Percentiles rank a stretch among this genome's conserved stretches.
Evolutionary conservation across 495 filamentous ascomycete genomes (phyloP).

Genomic region (Copromyces sp.): DNA sequence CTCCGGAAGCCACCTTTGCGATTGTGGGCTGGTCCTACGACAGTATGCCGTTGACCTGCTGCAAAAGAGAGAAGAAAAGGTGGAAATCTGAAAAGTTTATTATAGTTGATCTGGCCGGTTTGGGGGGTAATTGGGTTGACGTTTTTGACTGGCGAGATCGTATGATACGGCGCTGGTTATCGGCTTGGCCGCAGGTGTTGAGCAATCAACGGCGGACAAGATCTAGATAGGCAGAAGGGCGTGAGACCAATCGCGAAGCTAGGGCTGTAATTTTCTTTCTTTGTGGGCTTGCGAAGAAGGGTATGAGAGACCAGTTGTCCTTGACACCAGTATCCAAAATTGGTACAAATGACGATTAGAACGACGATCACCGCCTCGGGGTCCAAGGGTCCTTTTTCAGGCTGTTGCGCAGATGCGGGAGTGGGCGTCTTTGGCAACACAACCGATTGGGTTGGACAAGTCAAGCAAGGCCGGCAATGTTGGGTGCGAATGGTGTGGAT

Average conservation of each 20-base stretch:
- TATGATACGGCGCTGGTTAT: not conserved
- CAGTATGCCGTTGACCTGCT: constrained; percentile 27
- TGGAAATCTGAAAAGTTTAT: not conserved
- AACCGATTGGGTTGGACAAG: not conserved
- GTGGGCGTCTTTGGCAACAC: not conserved
- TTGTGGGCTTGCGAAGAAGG: constrained; percentile 6
- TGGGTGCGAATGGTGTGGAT: not conserved
- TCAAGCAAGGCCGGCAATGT: not conserved
- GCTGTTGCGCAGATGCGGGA: not conserved
- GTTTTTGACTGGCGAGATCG: not conserved
- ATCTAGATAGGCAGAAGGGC: not conserved
- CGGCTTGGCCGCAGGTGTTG: not conserved
- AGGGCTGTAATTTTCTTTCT: constrained; percentile 6
- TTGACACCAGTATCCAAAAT: constrained; percentile 10
- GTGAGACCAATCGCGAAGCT: constrained; percentile 14
- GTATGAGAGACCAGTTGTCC: constrained; percentile 12
- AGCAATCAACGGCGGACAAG: not conserved
- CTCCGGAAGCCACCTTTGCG: constrained; percentile 48
- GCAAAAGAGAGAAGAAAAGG: constrained; percentile 5
- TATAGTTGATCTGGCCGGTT: not conserved
- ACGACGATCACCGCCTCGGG: constrained; percentile 15
- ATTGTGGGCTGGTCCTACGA: constrained; percentile 29
- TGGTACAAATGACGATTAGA: constrained; percentile 8
- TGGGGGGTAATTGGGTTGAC: not conserved
- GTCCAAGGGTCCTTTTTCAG: not conserved